Evolutionary conservation across 2,329 filamentous ascomycete genomes (phyloP), one percentile per base, ranked within the genome.

Genomic region (Fusarium tricinctum): DNA sequence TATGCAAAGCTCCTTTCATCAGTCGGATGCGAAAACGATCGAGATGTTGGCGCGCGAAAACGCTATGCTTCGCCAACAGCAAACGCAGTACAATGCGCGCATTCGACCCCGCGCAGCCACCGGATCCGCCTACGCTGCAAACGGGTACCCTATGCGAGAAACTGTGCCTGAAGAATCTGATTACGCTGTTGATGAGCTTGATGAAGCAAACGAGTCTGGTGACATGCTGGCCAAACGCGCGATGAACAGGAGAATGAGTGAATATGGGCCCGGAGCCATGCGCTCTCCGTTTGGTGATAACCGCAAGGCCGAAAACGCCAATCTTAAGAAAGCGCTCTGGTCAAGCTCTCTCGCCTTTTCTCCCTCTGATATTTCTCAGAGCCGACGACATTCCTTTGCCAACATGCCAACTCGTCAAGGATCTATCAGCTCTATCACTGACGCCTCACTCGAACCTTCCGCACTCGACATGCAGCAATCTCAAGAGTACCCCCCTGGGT

Each of bases 301-400:
- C 58, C 83, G 88, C 58, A 90, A 90, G 71, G 75, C 87, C 12
- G 89, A 91, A 63, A 89, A 86, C 69, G 68, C 76, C 51, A 78
- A 77, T 38, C 82, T 91, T 10, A 91, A 90, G 77, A 90, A 88
- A 73, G 88, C 85, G 6, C 86, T 88, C 64, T 94, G 91, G 91
- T 90, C 92, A 69, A 91, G 86, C 70, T 89, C 89, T 8, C 83
- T 89, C n/a, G 89, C 87, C 2, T 91, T 92, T 75, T 85, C 86
- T 44, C 84, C 87, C 23, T 83, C 82, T 6, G 90, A 92, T 63
- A 82, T 88, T 30, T 88, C 90, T 14, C 91, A 94, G 73, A 93
- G 91, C 72, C 87, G 92, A 61, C 88, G 92, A 28, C 92, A 95
- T 78, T 95, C 92, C 2, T 93, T 96, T 75, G 92, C 89, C 51